phyloP scores from a whole-genome alignment of 768 basidiomycete species.

The Dendrothele bispora region DNA sequence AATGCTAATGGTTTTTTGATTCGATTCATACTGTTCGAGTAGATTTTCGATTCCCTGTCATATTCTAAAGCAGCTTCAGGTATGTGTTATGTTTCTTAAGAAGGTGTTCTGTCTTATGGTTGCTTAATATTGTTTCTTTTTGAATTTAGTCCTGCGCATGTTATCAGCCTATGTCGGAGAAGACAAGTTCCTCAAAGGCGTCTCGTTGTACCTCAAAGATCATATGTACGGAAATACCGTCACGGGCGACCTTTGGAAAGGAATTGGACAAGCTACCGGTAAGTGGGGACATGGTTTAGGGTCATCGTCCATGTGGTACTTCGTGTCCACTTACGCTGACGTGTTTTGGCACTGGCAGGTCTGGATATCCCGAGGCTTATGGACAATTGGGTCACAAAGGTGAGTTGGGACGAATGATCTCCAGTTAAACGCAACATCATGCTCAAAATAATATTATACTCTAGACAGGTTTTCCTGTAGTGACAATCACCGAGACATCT shows the following conservation, averaged over 20 bases:
- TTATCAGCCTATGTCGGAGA: conserved; percentile 86
- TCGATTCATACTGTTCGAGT: conserved; percentile 2
- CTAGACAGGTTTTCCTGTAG: conserved; percentile 82
- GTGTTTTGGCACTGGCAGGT: conserved; percentile 32
- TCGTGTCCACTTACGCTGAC: background rate
- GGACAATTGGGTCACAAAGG: conserved; percentile 90
- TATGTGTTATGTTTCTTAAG: conserved; percentile 24
- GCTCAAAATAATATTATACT: conserved; percentile 1
- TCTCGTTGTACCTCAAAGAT: conserved; percentile 89
- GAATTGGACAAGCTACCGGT: conserved; percentile 75
- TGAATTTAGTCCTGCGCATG: conserved; percentile 81
- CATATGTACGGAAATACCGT: conserved; percentile 83
- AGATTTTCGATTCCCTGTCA: conserved; percentile 89
- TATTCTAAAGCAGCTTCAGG: conserved; percentile 85
- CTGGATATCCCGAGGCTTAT: conserved; percentile 78
- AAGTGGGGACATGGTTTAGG: conserved; percentile 4
- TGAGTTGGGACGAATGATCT: conserved; percentile 23
- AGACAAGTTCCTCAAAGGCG: conserved; percentile 83
- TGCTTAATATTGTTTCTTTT: background rate
- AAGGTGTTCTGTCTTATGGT: background rate
- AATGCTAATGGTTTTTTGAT: background rate
- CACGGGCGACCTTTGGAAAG: conserved; percentile 86
- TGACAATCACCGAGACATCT: conserved; percentile 78
- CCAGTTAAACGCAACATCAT: background rate
- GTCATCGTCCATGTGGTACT: background rate